A percentile compares a stretch with the other conserved stretches of the same genome.
Conservation (phyloP, 2,329 filamentous ascomycete genomes). For the Dactylellina sp. region DNA sequence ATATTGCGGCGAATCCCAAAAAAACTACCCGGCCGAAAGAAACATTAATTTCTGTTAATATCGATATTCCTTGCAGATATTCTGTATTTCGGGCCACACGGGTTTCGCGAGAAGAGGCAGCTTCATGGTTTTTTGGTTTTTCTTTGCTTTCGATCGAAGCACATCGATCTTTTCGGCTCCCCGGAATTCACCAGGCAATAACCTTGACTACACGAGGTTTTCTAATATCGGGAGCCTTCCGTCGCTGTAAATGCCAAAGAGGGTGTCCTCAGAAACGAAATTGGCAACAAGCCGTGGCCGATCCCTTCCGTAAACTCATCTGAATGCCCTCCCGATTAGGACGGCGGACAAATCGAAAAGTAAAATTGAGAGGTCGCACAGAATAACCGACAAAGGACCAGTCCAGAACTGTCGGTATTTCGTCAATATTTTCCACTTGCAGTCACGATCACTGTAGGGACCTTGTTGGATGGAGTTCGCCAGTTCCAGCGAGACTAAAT, state of each 20-base stretch:
- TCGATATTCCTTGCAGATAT: conserved; percentile 41
- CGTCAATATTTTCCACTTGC: conserved; percentile 34
- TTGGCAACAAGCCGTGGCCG: conserved; percentile 30
- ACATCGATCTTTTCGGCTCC: conserved; percentile 30
- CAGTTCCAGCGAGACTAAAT: not conserved
- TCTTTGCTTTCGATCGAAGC: conserved; percentile 16
- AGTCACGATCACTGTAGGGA: too few relatives aligned
- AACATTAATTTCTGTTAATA: conserved; percentile 54
- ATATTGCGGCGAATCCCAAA: conserved; percentile 38
- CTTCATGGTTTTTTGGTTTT: too few relatives aligned
- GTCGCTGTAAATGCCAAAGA: conserved; percentile 7
- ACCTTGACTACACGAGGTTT: not conserved
- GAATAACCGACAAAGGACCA: conserved; percentile 51
- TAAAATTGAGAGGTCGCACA: conserved; percentile 46
- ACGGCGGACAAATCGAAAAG: conserved; percentile 2
- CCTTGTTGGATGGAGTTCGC: conserved; percentile 20
- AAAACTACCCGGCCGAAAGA: conserved; percentile 40
- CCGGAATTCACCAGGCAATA: conserved; percentile 31
- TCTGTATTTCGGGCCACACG: conserved; percentile 24
- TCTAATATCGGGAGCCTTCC: conserved; percentile 16
- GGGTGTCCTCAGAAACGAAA: conserved; percentile 32
- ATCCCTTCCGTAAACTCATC: conserved; percentile 34
- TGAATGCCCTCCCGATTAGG: conserved; percentile 22
- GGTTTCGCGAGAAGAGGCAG: conserved; percentile 1
- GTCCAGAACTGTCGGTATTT: conserved; percentile 50